Evolutionary conservation across 1,284 basidiomycete genomes (phyloP).

Genomic region (Puccinia horiana): DNA sequence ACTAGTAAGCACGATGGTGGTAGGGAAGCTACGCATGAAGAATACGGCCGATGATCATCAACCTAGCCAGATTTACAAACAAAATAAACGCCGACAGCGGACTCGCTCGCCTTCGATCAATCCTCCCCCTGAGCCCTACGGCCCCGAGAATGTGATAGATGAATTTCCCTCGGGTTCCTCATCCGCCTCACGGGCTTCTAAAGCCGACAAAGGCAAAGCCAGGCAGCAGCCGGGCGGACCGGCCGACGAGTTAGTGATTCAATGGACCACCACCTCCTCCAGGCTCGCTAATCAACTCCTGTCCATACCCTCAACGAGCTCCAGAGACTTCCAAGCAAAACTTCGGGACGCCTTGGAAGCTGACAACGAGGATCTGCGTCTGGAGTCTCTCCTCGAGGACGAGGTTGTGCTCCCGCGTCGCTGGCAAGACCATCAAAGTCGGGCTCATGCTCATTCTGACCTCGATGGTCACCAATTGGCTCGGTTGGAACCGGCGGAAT

Average conservation of each 20-base stretch:
- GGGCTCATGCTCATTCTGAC: constrained; percentile 11
- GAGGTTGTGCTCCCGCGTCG: constrained; percentile 25
- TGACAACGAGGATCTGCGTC: constrained; percentile 12
- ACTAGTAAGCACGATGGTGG: constrained; percentile 7
- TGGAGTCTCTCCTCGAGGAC: constrained; percentile 33
- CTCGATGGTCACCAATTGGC: constrained; percentile 9
- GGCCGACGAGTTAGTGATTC: constrained; percentile 38
- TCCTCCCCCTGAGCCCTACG: constrained; percentile 14
- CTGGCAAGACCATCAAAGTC: constrained; percentile 15
- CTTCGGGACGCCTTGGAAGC: constrained; percentile 26
- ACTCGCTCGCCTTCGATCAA: constrained; percentile 47
- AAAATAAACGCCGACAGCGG: constrained; percentile 4
- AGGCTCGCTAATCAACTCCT: constrained; percentile 37
- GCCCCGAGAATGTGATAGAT: neutral
- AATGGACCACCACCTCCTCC: constrained; percentile 47
- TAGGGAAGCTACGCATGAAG: constrained; percentile 45
- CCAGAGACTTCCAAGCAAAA: constrained; percentile 34
- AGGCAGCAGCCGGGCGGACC: neutral
- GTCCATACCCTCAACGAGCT: constrained; percentile 18
- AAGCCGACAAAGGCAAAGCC: constrained; percentile 27
- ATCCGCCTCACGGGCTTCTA: constrained; percentile 4
- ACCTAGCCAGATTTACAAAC: neutral
- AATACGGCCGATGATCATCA: neutral
- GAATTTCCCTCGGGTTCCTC: constrained; percentile 16
- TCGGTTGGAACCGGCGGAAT: constrained; percentile 32